Evolutionary conservation across 2,329 filamentous ascomycete genomes (phyloP), one percentile per base, ranked within the genome.

Genomic region (Macrophomina tecta): DNA sequence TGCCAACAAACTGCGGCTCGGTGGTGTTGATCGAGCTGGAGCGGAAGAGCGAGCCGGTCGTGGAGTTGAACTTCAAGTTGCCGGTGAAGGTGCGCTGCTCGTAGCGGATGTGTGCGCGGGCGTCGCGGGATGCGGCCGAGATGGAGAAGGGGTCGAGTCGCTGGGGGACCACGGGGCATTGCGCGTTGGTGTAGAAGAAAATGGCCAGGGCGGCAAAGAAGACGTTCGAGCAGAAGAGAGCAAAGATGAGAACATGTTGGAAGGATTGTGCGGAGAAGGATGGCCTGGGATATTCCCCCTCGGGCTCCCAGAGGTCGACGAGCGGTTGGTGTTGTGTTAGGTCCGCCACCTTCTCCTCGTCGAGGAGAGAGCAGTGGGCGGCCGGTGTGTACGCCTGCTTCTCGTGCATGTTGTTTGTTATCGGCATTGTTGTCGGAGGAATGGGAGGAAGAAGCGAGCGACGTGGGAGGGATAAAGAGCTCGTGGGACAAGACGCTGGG

Each of bases 111-210:
- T 48, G 53, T 34, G 64, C 45, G 28, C 56, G 49, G 36, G 58
- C 58, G 16, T 55, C 56, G 49, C 48, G 42, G 8, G 64, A 66
- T 12, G 48, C 40, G 23, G 56, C 48, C 1, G 65, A 63, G 30
- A 67, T 48, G 2, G 56, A 42, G 12, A 67, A 52, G 3, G 58
- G 56, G 18, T 62, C 58, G 5, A 48, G 30, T 5, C 46, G 56
- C 45, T 38, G 52, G 5, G 46, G 48, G 18, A 55, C 23, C 4
- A 67, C 48, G 12, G 65, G 65, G 7, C 65, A 67, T 11, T 67
- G 58, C n/a, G 65, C 56, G 56, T 62, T 60, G 23, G 34, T 34
- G 52, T 67, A 67, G 30, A 67, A 60, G 56, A 67, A 67, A 16
- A 55, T 38, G 45, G 56, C 49, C 28, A 67, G 46, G 8, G 56